Evolutionary conservation across 805 yeast genomes (phyloP), one percentile per base, ranked within the genome.

Genomic region (Pichia thaimueangensis): DNA sequence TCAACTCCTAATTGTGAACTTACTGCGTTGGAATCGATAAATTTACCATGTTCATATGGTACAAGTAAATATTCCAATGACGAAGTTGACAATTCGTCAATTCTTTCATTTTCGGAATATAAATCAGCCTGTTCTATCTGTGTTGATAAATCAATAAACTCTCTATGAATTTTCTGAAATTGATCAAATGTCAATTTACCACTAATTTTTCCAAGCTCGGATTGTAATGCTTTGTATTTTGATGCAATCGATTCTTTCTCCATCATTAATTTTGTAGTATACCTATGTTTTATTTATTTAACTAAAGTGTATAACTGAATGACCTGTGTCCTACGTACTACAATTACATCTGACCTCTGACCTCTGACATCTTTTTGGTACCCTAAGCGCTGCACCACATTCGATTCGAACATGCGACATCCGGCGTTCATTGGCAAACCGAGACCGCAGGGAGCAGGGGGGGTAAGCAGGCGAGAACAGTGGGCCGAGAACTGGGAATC

Each of bases 21-120:
- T 22, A 48, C 44, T 9, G 47, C 51, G 33, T 45, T 29, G 11
- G 38, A 25, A 45, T 48, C 51, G 11, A 48, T 21, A 22, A 48
- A 45, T 41, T 45, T 41, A 5, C 37, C 51, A 35, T 48, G 49
- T 22, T 38, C 29, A 25, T 32, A 45, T 5, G 15, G 23, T 2
- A 37, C 25, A 3, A 40, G 17, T 6, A 48, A 20, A 29, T 37
- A 43, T 15, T 30, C 33, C 3, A 48, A 27, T 2, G 44, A 28
- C 10, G 25, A 21, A 0, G 42, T 36, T 10, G 36, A 8, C 7
- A 48, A 9, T 24, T 48, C 51, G 19, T 43, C 35, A 11, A 48
- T 29, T 12, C 35, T 30, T 36, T 48, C 51, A 39, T 48, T 48
- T 22, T 22, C 35, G 5, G 51, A 48, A 27, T 30, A 40, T 12